Evolutionary conservation across 495 filamentous ascomycete species (phyloP).

Genomic region (Cercophora scortea): DNA sequence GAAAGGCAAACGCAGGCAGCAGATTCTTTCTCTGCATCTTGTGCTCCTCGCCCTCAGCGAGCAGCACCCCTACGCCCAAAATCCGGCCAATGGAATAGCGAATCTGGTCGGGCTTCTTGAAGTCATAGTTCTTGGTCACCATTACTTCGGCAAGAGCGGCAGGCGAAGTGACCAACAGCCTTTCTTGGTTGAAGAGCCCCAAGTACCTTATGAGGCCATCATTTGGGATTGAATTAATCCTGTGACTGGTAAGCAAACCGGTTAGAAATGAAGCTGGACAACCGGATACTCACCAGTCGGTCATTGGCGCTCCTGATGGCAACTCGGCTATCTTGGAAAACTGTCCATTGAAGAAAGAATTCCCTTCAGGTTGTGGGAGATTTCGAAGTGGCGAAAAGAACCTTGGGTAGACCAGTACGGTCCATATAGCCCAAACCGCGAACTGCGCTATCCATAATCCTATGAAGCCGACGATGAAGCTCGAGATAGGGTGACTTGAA

Average conservation of each 20-base stretch:
- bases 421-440: slow-evolving; percentile 34
- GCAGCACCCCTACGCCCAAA: slow-evolving; percentile 66
- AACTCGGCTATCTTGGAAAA: slow-evolving; percentile 45
- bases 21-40: slow-evolving; percentile 73
- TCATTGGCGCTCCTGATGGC: slow-evolving; percentile 52
- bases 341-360: slow-evolving; percentile 46
- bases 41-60: slow-evolving; percentile 83
- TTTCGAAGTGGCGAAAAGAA: slow-evolving; percentile 63
- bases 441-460: slow-evolving; percentile 18
- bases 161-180: slow-evolving; percentile 57
- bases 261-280: neutral
- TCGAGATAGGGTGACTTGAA: slow-evolving; percentile 15
- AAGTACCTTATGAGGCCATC: slow-evolving; percentile 78
- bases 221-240: slow-evolving; percentile 69
- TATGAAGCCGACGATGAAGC: slow-evolving; percentile 17
- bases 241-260: slow-evolving; percentile 3
- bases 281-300: slow-evolving; percentile 44
- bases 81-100: slow-evolving; percentile 51
- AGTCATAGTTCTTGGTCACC: slow-evolving; percentile 67
- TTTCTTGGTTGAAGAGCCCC: slow-evolving; percentile 60
- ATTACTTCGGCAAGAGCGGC: slow-evolving; percentile 62
- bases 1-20: slow-evolving; percentile 76
- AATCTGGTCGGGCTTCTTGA: slow-evolving; percentile 59
- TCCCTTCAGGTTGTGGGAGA: slow-evolving; percentile 49
- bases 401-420: slow-evolving; percentile 57